Evolutionary conservation across 202 grass and related monocot species (phyloP), one percentile per base, ranked within the genome.

Genomic region (Dendrocalamus latiflorus): DNA sequence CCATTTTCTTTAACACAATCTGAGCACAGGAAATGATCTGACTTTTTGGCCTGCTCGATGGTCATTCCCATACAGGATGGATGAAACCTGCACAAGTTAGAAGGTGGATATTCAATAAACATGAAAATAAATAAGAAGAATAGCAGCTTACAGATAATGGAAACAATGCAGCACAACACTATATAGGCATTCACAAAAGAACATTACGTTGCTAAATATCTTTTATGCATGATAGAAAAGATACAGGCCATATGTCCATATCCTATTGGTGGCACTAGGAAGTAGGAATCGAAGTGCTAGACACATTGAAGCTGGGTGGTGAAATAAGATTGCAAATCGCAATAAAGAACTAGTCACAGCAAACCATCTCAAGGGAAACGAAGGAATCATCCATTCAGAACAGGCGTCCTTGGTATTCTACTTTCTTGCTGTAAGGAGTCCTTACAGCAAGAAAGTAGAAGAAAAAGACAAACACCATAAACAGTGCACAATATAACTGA

Each of bases 41-140:
- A 72, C 53, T 93, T 97, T 74, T 97, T 93, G 43, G 94, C 91
- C 75, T 97, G 91, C 64, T 97, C 91, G 65, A 93, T 93, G 53
- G 89, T 91, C 94, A 97, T 93, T 73, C 85, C 89, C 94, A 97
- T 97, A 91, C 94, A 97, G 54, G 89, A 93, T 71, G 94, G 94
- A 84, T 97, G 94, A 54, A 97, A 97, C 94, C 94, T 97, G 82
- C 50, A 80, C 6, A 13, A 16, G 58, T 83, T 81, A 51, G 25
- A 78, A 87, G 56, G 17, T 77, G 47, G 36, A 74, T 65, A 59
- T 36, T 58, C 36, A 83, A 72, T 65, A 75, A 83, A 80, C 75
- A 48, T 63, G 38, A 1, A 50, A 84, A 73, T 63, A 69, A 58
- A 75, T n/a, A 42, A 60, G 37, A 51, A 81, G 15, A 73, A 70